Evolutionary conservation across 2,329 filamentous ascomycete species (phyloP).

Genomic region (Fusarium cicatricum): DNA sequence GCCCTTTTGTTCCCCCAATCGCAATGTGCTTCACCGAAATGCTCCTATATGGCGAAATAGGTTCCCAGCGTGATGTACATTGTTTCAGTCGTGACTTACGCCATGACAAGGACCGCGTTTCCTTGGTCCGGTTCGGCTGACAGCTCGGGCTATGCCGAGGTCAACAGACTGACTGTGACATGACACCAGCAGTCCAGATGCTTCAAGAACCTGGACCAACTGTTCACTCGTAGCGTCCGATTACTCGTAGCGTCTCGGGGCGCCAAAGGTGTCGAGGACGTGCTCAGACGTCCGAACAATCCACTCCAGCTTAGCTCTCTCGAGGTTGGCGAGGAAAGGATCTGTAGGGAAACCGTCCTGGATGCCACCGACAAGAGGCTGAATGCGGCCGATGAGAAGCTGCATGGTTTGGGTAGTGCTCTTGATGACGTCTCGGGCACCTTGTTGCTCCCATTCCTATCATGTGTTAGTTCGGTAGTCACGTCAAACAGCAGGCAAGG

Average conservation of each 20-base stretch:
- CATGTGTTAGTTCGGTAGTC: slow-evolving; percentile 21
- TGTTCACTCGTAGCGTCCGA: slow-evolving; percentile 14
- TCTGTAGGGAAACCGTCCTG: slow-evolving; percentile 50
- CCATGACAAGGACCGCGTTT: slow-evolving; percentile 17
- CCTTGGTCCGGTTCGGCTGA: slow-evolving; percentile 16
- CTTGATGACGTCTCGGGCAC: slow-evolving; percentile 48
- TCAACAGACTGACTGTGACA: slow-evolving; percentile 5
- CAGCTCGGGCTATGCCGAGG: slow-evolving; percentile 8
- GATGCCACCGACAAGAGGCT: slow-evolving; percentile 47
- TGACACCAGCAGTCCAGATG: not conserved
- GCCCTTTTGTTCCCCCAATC: slow-evolving; percentile 19
- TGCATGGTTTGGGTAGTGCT: slow-evolving; percentile 52
- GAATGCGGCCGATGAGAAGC: slow-evolving; percentile 48
- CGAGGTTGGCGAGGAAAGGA: slow-evolving; percentile 50
- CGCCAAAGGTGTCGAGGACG: slow-evolving; percentile 46
- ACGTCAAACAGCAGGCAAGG: not conserved
- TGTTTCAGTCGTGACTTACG: slow-evolving; percentile 38
- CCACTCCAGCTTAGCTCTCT: slow-evolving; percentile 51
- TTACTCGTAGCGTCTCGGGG: slow-evolving; percentile 44
- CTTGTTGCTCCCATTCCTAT: slow-evolving; percentile 52
- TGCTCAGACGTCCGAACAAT: slow-evolving; percentile 49
- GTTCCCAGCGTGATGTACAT: slow-evolving; percentile 39
- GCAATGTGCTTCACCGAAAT: slow-evolving; percentile 27
- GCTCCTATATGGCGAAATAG: slow-evolving; percentile 31
- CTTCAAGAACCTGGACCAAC: slow-evolving; percentile 11